Evolutionary conservation across 2,329 filamentous ascomycete genomes (phyloP).

Genomic region (Alternaria brassicae): DNA sequence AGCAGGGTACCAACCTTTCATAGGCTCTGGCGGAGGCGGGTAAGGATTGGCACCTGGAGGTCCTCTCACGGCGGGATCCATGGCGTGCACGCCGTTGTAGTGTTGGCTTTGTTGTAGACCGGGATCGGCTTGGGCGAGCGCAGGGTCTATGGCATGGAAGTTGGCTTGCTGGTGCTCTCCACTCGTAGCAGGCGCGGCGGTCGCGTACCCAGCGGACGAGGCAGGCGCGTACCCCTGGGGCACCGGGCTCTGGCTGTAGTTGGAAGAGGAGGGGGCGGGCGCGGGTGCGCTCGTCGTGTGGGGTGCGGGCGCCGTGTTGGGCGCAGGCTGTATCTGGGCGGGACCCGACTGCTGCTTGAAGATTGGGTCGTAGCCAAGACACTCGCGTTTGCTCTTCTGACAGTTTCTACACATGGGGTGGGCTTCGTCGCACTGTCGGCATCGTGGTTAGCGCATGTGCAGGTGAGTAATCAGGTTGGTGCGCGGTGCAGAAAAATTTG

Average conservation of each 20-base stretch:
- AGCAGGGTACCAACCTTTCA: conserved; percentile 38
- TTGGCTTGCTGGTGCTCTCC: conserved; percentile 59
- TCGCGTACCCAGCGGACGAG: conserved; percentile 52
- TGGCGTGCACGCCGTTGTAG: conserved; percentile 44
- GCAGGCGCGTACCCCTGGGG: conserved; percentile 55
- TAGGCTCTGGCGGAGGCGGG: conserved; percentile 27
- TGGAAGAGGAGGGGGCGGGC: conserved; percentile 42
- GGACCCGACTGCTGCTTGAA: conserved; percentile 78
- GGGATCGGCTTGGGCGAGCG: conserved; percentile 58
- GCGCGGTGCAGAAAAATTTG: conserved; percentile 3
- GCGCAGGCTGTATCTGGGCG: conserved; percentile 74
- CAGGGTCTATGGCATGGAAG: conserved; percentile 69
- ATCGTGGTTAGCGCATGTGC: conserved; percentile 35
- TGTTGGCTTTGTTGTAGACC: conserved; percentile 40
- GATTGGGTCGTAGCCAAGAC: conserved; percentile 84
- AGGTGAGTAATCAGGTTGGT: conserved; percentile 15
- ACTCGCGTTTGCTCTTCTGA: conserved; percentile 87
- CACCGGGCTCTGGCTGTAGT: conserved; percentile 49
- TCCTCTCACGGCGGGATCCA: conserved; percentile 43
- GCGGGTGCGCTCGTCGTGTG: conserved; percentile 42
- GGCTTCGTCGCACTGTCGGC: conserved; percentile 85
- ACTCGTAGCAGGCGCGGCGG: conserved; percentile 41
- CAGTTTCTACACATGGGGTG: conserved; percentile 92
- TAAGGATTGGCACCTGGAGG: conserved; percentile 27
- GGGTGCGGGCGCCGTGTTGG: conserved; percentile 55